These are phyloP conservation scores for Globomyces pollinis-pini DNA, from an alignment of 192 early-diverging fungal species.

Conservation along the genomic window DNA sequence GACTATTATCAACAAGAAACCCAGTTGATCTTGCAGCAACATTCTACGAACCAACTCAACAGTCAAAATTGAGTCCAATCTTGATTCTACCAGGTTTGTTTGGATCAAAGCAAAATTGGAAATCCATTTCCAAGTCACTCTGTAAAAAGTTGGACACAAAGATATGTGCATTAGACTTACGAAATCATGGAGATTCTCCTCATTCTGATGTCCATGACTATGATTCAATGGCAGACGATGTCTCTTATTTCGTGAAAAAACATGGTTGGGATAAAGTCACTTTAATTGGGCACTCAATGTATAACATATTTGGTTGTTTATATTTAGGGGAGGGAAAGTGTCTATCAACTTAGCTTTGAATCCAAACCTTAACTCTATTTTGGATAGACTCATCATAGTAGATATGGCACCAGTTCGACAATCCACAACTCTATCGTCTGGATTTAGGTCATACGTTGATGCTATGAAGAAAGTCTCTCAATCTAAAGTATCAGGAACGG, in stretches of 20 bases:
- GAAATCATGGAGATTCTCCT: constrained; percentile 91
- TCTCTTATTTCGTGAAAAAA: constrained; percentile 57
- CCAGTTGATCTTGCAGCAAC: too few relatives aligned
- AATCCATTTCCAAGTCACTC: constrained; percentile 67
- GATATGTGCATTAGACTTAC: constrained; percentile 72
- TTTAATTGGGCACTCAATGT: constrained; percentile 88
- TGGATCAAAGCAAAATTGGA: constrained; percentile 93
- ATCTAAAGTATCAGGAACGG: constrained; percentile 7
- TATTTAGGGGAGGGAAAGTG: constrained; percentile 39
- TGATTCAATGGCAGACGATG: constrained; percentile 70
- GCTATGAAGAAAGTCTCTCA: constrained; percentile 22
- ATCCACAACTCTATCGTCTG: constrained; percentile 10
- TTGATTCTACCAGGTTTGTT: constrained; percentile 84
- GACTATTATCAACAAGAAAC: too few relatives aligned
- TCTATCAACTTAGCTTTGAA: constrained; percentile 36
- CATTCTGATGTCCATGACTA: constrained; percentile 61
- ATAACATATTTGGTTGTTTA: constrained; percentile 12
- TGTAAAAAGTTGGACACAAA: constrained; percentile 49
- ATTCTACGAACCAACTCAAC: too few relatives aligned
- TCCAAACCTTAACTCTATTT: background rate
- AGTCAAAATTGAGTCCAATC: too few relatives aligned
- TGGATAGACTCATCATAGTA: constrained; percentile 34
- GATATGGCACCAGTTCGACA: constrained; percentile 37
- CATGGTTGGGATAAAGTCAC: constrained; percentile 48
- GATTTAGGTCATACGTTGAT: constrained; percentile 28